Percentiles rank a stretch among this genome's conserved stretches.
These are phyloP conservation scores for Mycena metata DNA, from an alignment of 768 basidiomycete genomes.

Conservation along the genomic window DNA sequence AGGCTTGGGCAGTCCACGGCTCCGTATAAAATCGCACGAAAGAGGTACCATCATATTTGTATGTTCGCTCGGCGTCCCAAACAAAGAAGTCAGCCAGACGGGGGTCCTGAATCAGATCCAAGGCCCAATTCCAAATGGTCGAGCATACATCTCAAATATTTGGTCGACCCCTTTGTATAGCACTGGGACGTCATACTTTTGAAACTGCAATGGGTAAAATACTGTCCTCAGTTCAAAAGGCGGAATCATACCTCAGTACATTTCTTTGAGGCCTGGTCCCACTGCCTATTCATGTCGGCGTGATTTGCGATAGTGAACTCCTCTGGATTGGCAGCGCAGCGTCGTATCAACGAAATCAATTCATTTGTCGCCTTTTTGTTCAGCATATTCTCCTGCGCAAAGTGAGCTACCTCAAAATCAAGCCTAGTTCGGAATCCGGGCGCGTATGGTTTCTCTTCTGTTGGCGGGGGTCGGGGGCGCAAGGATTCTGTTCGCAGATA, in stretches of 20 bases:
- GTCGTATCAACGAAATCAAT: background rate
- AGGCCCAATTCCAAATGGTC: slow-evolving; percentile 14
- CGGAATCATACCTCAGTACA: background rate
- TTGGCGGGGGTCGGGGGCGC: no score
- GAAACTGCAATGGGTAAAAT: background rate
- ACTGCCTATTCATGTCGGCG: background rate
- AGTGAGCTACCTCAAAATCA: slow-evolving; percentile 1
- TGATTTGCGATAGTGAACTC: background rate
- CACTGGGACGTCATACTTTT: slow-evolving; percentile 3
- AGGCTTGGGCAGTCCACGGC: no score
- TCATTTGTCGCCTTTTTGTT: background rate
- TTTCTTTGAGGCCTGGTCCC: background rate
- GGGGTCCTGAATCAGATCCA: slow-evolving; percentile 12
- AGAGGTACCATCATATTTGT: no score
- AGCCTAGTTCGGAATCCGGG: background rate
- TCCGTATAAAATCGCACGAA: no score
- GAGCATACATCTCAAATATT: slow-evolving; percentile 22
- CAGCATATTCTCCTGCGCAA: background rate
- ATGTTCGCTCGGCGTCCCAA: slow-evolving; percentile 14
- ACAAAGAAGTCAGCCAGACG: slow-evolving; percentile 2
- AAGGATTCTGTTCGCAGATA: no score
- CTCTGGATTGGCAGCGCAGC: background rate
- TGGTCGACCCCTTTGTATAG: slow-evolving; percentile 1
- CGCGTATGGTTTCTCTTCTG: no score
- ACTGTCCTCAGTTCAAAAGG: background rate